phyloP scores from a whole-genome alignment of 805 yeast genomes.

The Wickerhamiella australiensis region DNA sequence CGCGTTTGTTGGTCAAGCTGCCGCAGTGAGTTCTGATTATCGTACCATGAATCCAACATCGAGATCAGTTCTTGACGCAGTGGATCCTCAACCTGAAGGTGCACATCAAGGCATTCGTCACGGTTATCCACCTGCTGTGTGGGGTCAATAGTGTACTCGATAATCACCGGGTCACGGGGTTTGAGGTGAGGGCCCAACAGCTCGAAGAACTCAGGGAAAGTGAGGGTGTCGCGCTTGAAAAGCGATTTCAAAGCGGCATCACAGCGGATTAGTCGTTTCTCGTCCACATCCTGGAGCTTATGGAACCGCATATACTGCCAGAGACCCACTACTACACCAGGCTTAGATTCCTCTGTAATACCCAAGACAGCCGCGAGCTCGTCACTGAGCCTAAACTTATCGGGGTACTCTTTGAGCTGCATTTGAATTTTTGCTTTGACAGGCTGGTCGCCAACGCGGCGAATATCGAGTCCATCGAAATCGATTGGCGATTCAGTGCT shows the following conservation, averaged over 20 bases:
- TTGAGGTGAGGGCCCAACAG: constrained; percentile 50
- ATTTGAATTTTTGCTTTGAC: constrained; percentile 61
- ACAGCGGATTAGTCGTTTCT: constrained; percentile 41
- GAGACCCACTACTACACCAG: constrained; percentile 63
- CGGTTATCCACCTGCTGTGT: constrained; percentile 65
- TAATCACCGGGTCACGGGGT: constrained; percentile 68
- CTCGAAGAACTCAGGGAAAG: constrained; percentile 63
- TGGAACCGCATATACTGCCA: constrained; percentile 70
- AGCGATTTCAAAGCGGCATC: constrained; percentile 37
- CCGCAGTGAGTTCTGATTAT: constrained; percentile 32
- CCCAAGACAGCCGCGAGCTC: constrained; percentile 64
- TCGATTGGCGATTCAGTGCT: constrained; percentile 31
- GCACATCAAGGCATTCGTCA: constrained; percentile 65
- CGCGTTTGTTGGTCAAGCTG: constrained; percentile 36
- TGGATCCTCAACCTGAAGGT: constrained; percentile 39
- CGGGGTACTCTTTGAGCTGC: constrained; percentile 68
- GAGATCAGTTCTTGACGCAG: constrained; percentile 28
- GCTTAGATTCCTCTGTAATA: constrained; percentile 65
- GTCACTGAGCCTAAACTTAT: constrained; percentile 50
- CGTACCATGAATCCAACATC: constrained; percentile 32
- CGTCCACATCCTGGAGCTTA: constrained; percentile 47
- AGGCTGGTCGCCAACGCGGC: constrained; percentile 59
- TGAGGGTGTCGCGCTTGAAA: constrained; percentile 39
- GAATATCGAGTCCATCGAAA: constrained; percentile 84
- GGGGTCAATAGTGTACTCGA: constrained; percentile 67